Conservation (phyloP, 805 yeast species). For the Yarrowia osloensis region DNA sequence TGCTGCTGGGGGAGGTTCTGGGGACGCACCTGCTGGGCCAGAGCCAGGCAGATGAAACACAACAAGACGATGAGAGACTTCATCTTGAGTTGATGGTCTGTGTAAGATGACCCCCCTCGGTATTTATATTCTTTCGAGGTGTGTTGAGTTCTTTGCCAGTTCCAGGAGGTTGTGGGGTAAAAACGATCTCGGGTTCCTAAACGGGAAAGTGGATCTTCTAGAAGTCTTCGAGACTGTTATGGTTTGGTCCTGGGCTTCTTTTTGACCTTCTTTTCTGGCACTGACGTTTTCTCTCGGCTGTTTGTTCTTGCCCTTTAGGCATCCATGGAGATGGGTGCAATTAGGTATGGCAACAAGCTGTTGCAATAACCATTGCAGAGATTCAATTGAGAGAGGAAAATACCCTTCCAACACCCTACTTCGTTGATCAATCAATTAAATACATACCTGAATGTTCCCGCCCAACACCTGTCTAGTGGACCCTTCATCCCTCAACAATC, state of each 20-base stretch:
- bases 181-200: neutral
- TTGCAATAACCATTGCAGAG: too few species aligned
- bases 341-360: too few species aligned
- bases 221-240: neutral
- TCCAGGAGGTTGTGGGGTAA: neutral
- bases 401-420: too few species aligned
- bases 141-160: neutral
- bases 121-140: neutral
- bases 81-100: neutral
- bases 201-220: neutral
- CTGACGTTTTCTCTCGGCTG: too few species aligned
- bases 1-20: slow-evolving; percentile 1
- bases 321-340: too few species aligned
- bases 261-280: too few species aligned
- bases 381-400: too few species aligned
- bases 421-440: too few species aligned
- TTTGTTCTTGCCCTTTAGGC: too few species aligned
- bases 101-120: neutral
- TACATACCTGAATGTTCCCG: too few species aligned
- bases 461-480: too few species aligned
- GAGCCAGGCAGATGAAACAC: neutral
- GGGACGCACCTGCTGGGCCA: neutral
- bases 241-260: neutral
- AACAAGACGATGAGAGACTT: slow-evolving; percentile 6
- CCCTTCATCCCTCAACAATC: neutral